A percentile compares a stretch with the other conserved stretches of the same genome.
These are phyloP conservation scores for Plasmodium vivax DNA, from an alignment of 169 alveolate genomes.

Conservation along the genomic window DNA sequence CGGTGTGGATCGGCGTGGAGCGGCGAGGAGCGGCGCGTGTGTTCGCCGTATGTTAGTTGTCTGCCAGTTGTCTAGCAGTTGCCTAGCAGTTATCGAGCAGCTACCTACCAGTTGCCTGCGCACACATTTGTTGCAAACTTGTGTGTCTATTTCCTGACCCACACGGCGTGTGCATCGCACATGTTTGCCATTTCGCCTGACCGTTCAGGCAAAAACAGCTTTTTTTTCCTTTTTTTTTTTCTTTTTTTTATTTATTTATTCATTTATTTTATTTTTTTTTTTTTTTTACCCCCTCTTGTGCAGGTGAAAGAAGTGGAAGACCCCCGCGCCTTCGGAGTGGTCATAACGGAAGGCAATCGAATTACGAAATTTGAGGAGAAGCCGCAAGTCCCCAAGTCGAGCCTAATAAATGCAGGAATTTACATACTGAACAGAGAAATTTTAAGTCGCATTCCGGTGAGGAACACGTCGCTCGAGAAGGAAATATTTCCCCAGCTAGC, in stretches of 20 bases:
- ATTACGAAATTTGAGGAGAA: conserved; percentile 94
- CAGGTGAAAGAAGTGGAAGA: conserved; percentile 94
- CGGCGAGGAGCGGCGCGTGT: not conserved
- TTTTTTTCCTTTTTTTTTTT: conserved; percentile 47
- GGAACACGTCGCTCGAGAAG: conserved; percentile 94
- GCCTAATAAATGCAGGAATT: conserved; percentile 88
- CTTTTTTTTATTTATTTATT: not conserved
- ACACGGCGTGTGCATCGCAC: not conserved
- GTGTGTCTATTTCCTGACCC: not conserved
- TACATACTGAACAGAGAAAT: conserved; percentile 90
- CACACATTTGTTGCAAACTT: not conserved
- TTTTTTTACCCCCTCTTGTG: not conserved
- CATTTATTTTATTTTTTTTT: not conserved
- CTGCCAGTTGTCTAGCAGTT: no score
- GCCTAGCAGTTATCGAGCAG: no score
- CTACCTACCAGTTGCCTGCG: not conserved
- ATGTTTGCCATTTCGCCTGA: not conserved
- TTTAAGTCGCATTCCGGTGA: conserved; percentile 90
- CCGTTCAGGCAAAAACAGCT: not conserved
- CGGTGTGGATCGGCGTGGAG: no score
- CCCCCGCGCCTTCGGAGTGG: conserved; percentile 97
- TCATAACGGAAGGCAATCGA: conserved; percentile 90
- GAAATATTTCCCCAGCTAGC: conserved; percentile 97
- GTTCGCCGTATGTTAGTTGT: not conserved
- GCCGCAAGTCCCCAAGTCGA: conserved; percentile 85